Evolutionary conservation across 1,284 basidiomycete genomes (phyloP), one percentile per base, ranked within the genome.

Genomic region (Veloboletus limbatus): DNA sequence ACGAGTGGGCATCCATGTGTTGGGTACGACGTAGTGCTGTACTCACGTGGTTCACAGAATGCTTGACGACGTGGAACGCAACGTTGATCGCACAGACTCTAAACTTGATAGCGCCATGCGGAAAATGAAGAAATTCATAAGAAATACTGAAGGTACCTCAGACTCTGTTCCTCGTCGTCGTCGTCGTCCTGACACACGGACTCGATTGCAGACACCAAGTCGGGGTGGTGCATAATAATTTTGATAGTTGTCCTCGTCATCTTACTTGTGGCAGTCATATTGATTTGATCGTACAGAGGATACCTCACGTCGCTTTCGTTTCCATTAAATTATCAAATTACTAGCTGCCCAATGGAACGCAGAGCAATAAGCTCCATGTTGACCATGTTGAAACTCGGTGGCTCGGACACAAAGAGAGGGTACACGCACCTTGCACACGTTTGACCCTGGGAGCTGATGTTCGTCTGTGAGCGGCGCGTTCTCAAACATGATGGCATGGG

Each of bases 101-200:
- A 87, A 87, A 54, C 72, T 96, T 3, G 72, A 66, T 25, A 75
- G 70, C 40, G 89, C 90, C 6, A 85, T 88, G 77, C 75, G 69
- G 31, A 77, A 75, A 51, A 81, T 97, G 80, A 77, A 81, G 51
- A 82, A 82, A 49, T 92, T 96, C 64, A 76, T 94, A 34, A 77
- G 85, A 26, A 78, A 93, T 42, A 89, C 90, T 3, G 90, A 94
- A 73, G 88, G 85, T 84, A 49, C 37, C 72, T 56, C 13, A 32
- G 5, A 27, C 3, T 3, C 7, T 17, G 16, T 34, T 10, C 14
- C 2, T 42, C 11, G 9, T 17, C 6, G 4, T 21, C 14, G 10
- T 24, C 14, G 8, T 18, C 16, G 16, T 18, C 10, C 39, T 41
- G 11, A 46, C 21, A 7, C 31, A 34, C 25, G 18, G 6, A 25